A percentile compares a stretch with the other conserved stretches of the same genome.
These are phyloP conservation scores for Salix purpurea DNA, from an alignment of 345 rosid species.

Conservation along the genomic window DNA sequence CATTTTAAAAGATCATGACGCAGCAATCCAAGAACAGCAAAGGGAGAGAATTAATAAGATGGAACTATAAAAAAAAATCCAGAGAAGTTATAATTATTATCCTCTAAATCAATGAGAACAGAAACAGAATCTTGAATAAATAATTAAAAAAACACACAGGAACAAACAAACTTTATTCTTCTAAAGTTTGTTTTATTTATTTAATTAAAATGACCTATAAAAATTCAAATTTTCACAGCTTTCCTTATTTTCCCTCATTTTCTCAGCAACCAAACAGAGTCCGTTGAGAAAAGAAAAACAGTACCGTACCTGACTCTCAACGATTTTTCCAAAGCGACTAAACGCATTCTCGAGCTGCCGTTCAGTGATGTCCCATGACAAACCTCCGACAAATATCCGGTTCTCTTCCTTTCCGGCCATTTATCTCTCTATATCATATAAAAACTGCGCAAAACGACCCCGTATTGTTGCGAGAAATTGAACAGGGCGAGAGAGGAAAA, in stretches of 20 bases:
- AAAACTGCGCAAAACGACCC: not conserved
- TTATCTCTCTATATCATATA: conserved; percentile 21
- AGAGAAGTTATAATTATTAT: not conserved
- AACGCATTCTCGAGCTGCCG: conserved; percentile 83
- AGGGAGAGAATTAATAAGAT: conserved; percentile 24
- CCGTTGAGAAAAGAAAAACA: not conserved
- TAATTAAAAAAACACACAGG: not conserved
- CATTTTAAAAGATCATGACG: conserved; percentile 44
- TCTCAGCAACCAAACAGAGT: conserved; percentile 10
- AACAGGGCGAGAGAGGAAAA: not conserved
- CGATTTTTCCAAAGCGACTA: conserved; percentile 75
- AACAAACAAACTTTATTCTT: not conserved
- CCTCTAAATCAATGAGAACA: not conserved
- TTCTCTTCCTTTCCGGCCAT: conserved; percentile 81
- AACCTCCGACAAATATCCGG: conserved; percentile 86
- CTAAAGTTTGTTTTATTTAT: not conserved
- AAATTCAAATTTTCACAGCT: not conserved
- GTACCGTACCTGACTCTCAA: conserved; percentile 88
- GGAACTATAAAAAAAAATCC: not conserved
- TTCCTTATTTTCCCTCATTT: not conserved
- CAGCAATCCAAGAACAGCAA: conserved; percentile 37
- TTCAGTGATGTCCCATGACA: conserved; percentile 76
- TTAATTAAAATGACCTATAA: not conserved
- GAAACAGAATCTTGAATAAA: not conserved
- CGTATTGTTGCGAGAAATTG: not conserved